Conservation (phyloP, 2,329 filamentous ascomycete species). For the Mollisiaceae sp. region DNA sequence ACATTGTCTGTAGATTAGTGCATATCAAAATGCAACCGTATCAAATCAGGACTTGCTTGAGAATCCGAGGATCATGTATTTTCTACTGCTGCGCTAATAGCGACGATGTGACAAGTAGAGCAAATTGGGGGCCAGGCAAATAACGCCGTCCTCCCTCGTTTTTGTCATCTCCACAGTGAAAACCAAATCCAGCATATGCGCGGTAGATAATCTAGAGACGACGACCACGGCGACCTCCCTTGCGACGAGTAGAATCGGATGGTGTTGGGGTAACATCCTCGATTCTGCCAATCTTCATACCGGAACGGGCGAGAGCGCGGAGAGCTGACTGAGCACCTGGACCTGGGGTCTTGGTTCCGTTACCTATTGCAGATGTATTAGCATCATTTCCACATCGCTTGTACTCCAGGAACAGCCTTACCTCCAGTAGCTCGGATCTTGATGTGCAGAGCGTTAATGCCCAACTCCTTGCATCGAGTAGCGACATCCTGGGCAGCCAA, state of each 20-base stretch:
- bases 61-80: constrained; percentile 30
- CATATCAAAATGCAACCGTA: constrained; percentile 12
- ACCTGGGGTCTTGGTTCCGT: constrained; percentile 99
- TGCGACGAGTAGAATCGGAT: constrained; percentile 98
- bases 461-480: constrained; percentile 82
- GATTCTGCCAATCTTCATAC: constrained; percentile 99
- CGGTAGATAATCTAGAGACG: constrained; percentile 76
- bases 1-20: background rate
- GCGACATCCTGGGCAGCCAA: constrained; percentile 99
- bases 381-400: background rate
- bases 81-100: constrained; percentile 42
- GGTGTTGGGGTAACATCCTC: constrained; percentile 99
- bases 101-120: constrained; percentile 54
- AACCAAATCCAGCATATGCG: constrained; percentile 43
- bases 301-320: constrained; percentile 96
- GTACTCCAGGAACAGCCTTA: constrained; percentile 47
- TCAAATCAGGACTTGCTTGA: constrained; percentile 10
- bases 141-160: constrained; percentile 73
- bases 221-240: constrained; percentile 99
- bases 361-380: constrained; percentile 59
- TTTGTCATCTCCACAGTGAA: constrained; percentile 69
- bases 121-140: constrained; percentile 67
- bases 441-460: constrained; percentile 97
- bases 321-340: constrained; percentile 99
- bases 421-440: constrained; percentile 99